A percentile compares a stretch with the other conserved stretches of the same genome.
These are phyloP conservation scores for Yamadazyma dushanensis DNA, from an alignment of 1,139 yeast genomes.

Conservation along the genomic window DNA sequence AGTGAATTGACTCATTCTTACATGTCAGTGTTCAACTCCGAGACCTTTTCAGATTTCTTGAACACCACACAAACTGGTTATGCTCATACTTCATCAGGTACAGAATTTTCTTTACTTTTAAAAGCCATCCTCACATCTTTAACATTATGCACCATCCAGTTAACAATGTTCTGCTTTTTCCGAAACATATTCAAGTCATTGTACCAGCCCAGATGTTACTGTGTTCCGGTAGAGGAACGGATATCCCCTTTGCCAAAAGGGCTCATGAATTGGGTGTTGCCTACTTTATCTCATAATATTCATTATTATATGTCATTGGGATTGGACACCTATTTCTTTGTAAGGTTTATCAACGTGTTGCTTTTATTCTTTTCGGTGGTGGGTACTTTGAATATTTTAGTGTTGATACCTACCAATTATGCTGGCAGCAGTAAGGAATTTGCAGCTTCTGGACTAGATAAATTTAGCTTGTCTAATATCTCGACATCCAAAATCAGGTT, in stretches of 20 bases:
- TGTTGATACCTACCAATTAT: constrained; percentile 58
- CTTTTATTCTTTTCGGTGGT: constrained; percentile 48
- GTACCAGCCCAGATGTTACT: constrained; percentile 58
- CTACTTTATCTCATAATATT: constrained; percentile 39
- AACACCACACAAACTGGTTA: constrained; percentile 60
- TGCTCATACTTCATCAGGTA: constrained; percentile 46
- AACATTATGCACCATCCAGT: constrained; percentile 51
- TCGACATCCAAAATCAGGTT: constrained; percentile 45
- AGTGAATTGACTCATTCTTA: constrained; percentile 25
- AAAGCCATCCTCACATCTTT: constrained; percentile 53
- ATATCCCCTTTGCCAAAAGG: constrained; percentile 40
- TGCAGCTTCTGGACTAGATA: constrained; percentile 53
- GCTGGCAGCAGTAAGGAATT: constrained; percentile 36
- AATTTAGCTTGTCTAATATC: constrained; percentile 61
- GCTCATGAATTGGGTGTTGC: constrained; percentile 49
- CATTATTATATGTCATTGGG: constrained; percentile 51
- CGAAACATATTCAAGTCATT: constrained; percentile 46
- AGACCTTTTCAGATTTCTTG: constrained; percentile 38
- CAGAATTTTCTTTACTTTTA: constrained; percentile 38
- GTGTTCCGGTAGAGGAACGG: constrained; percentile 39
- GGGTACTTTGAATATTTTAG: constrained; percentile 51
- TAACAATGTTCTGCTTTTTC: constrained; percentile 52
- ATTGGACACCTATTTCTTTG: constrained; percentile 64
- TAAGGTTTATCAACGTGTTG: constrained; percentile 52
- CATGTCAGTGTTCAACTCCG: constrained; percentile 28